Base-by-base conservation (phyloP, 2,329 filamentous ascomycete species). In the Paraconiothyrium sp. region DNA sequence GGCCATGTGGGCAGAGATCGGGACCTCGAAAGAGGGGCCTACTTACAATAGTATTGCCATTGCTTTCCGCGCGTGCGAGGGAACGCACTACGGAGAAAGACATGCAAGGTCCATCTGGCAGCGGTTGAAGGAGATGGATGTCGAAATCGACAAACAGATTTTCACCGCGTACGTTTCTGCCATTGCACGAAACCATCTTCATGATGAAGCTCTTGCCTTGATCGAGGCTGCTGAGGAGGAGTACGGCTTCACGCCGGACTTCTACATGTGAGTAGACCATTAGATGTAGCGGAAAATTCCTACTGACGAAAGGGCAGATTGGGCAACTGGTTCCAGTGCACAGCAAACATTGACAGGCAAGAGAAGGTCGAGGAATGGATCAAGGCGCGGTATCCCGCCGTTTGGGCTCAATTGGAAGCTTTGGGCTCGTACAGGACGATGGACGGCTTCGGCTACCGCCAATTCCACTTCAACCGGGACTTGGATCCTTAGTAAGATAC, bases 1-100 rank as follows among this genome's bases (percentile, higher is more conserved):
- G 65, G 88, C 90, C 52, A 92, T 93, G 73, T 98, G 94, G 93
- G 84, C 88, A 58, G 88, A 96, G 51, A 93, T 99, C 60, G 89
- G 90, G n/a, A 86, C 88, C 59, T 93, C 90, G 0, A 84, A 85
- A n/a, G 94, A 98, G 78, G 95, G 95, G 0, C 95, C 95, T 0
- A 91, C 90, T 1, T 93, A 95, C 70, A 86, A 88, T 63, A 94
- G 90, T 63, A 85, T 99, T 41, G 88, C 90, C 49, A 90, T 95
- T 37, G 90, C 93, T 2, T 92, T 99, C 69, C 89, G 90, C 68
- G 87, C 90, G 1, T 94, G 93, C 75, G 90, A 96, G 44, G 86
- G 87, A 22, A 77, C 80, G 62, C 74, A 79, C 0, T 81, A 77
- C 59, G 84, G 83, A 9, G 81, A 83, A 60, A 69, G 78, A 58